Conservation (phyloP, 2,329 filamentous ascomycete species). For the Phyllosticta citriasiana region DNA sequence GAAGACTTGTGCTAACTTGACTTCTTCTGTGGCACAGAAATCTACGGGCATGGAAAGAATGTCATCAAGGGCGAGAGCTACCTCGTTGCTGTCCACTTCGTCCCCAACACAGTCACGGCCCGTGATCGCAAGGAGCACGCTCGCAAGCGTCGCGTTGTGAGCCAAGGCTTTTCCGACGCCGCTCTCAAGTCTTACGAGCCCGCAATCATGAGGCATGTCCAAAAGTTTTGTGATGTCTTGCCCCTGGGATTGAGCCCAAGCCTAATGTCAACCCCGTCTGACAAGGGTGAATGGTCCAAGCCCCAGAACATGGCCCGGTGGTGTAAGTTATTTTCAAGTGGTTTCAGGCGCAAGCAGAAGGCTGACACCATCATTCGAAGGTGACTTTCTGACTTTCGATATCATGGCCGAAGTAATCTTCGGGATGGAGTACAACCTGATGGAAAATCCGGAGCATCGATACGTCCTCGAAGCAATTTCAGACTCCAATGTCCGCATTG, state of each 20-base stretch:
- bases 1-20: background rate
- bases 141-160: conserved; percentile 36
- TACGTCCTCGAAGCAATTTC: conserved; percentile 34
- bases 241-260: background rate
- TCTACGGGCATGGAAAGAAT: conserved; percentile 5
- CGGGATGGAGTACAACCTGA: conserved; percentile 35
- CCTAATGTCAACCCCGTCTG: background rate
- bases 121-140: conserved; percentile 38
- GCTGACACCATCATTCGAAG: background rate
- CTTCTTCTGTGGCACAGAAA: background rate
- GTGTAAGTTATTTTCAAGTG: conserved; percentile 16
- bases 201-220: conserved; percentile 1
- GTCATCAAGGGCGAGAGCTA: conserved; percentile 6
- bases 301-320: conserved; percentile 36
- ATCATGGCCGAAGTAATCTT: conserved; percentile 42
- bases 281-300: conserved; percentile 28
- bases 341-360: background rate
- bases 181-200: conserved; percentile 27
- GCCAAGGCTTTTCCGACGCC: conserved; percentile 36
- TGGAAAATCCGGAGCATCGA: conserved; percentile 31
- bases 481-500: conserved; percentile 14
- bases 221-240: background rate
- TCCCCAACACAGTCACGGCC: conserved; percentile 34
- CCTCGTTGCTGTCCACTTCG: conserved; percentile 30
- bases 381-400: conserved; percentile 38